Conservation (phyloP, 208 protist species). For the Trypanosoma brucei region DNA sequence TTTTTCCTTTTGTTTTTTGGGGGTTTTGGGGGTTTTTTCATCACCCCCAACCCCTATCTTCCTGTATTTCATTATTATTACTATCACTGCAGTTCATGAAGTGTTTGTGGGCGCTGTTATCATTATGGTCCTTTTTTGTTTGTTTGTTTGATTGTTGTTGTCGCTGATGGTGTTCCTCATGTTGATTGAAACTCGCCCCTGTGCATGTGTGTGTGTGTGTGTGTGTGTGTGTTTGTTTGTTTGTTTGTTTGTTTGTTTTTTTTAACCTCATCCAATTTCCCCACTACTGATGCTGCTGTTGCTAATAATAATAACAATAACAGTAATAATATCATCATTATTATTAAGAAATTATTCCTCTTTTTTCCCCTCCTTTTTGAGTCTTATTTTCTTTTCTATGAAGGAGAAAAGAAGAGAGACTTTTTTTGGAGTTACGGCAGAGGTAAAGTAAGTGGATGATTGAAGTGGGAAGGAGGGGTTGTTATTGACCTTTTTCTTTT, state of each 20-base stretch:
- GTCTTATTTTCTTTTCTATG: too few species aligned
- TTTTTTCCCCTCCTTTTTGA: too few species aligned
- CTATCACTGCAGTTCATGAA: not conserved
- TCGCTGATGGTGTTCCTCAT: not conserved
- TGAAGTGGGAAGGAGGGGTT: too few species aligned
- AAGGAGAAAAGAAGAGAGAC: too few species aligned
- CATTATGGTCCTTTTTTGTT: slow-evolving; percentile 6
- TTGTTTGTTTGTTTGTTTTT: not conserved
- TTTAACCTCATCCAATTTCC: too few species aligned
- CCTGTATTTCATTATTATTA: not conserved
- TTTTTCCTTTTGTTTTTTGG: slow-evolving; percentile 11
- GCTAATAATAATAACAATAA: too few species aligned
- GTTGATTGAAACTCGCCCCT: not conserved
- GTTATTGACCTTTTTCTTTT: too few species aligned
- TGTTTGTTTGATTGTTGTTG: slow-evolving; percentile 17
- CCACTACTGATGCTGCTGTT: too few species aligned
- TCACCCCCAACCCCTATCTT: not conserved
- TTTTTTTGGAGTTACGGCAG: too few species aligned
- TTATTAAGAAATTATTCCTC: too few species aligned
- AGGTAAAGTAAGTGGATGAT: too few species aligned
- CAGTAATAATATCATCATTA: too few species aligned
- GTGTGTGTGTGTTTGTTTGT: slow-evolving; percentile 1
- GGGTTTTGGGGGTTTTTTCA: not conserved
- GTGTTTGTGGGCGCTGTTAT: not conserved
- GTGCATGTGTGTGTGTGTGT: slow-evolving; percentile 2